Percentiles rank a stretch among this genome's conserved stretches.
phyloP scores from a whole-genome alignment of 176 grass and related monocot species.

The Dendrocalamus sinicus region DNA sequence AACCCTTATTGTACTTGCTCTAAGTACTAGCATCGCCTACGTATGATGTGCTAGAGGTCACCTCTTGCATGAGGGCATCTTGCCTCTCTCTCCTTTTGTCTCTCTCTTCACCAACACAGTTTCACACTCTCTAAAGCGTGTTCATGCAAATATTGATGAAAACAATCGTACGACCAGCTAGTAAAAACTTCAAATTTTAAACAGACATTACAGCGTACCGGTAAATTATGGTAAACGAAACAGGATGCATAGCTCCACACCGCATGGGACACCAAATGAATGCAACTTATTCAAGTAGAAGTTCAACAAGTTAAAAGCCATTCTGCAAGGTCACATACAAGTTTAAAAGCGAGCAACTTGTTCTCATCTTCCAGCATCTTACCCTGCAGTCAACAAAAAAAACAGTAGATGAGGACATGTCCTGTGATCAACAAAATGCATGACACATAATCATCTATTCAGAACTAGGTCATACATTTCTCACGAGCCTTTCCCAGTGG shows the following conservation, averaged over 20 bases:
- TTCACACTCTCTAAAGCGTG: not conserved
- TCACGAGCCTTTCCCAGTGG: conserved; percentile 63
- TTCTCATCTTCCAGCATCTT: conserved; percentile 89
- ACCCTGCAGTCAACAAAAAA: conserved; percentile 50
- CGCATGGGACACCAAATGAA: not conserved
- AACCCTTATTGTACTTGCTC: no score
- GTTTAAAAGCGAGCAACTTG: conserved; percentile 73
- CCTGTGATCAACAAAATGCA: conserved; percentile 25
- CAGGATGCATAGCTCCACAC: not conserved
- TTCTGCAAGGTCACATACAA: conserved; percentile 55
- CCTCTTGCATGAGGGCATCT: no score
- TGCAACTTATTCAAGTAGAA: conserved; percentile 18
- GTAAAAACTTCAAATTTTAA: not conserved
- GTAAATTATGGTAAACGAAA: not conserved
- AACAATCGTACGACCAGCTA: not conserved
- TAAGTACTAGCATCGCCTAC: no score
- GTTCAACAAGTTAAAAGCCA: not conserved
- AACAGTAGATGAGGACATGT: conserved; percentile 19
- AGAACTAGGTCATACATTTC: conserved; percentile 56
- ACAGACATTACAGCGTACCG: not conserved
- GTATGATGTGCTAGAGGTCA: no score
- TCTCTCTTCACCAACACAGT: no score
- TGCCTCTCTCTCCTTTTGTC: no score
- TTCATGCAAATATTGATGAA: not conserved
- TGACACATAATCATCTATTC: conserved; percentile 4